phyloP scores from a whole-genome alignment of 2,329 filamentous ascomycete species.

The Xylariales sp. region DNA sequence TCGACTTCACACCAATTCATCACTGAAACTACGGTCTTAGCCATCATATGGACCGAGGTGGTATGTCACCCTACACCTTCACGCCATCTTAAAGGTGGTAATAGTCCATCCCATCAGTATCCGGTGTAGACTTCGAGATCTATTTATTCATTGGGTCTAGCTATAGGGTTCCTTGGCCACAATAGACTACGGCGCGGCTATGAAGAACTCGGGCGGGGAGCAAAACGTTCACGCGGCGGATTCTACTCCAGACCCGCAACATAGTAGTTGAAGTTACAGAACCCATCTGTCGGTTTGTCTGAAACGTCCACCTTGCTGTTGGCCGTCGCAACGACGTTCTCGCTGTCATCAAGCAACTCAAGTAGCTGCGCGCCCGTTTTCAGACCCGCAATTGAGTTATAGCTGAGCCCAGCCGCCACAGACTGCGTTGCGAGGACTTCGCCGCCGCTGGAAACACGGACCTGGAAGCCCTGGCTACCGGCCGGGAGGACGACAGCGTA shows the following conservation, averaged over 20 bases:
- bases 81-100: too few relatives aligned
- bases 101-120: too few relatives aligned
- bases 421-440: constrained; percentile 40
- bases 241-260: constrained; percentile 44
- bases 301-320: constrained; percentile 42
- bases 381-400: constrained; percentile 44
- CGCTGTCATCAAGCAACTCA: constrained; percentile 44
- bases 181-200: not conserved
- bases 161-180: not conserved
- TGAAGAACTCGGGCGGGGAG: not conserved
- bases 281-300: constrained; percentile 40
- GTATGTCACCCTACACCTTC: too few relatives aligned
- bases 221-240: not conserved
- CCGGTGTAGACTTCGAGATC: too few relatives aligned
- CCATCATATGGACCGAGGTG: not conserved
- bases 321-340: constrained; percentile 42
- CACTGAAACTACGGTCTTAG: not conserved
- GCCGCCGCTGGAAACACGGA: constrained; percentile 46
- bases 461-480: constrained; percentile 28
- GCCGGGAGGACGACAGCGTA: constrained; percentile 47
- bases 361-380: constrained; percentile 45
- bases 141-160: not conserved
- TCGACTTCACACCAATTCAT: too few relatives aligned
- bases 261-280: constrained; percentile 51
- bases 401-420: constrained; percentile 43